phyloP scores from a whole-genome alignment of 331 rosid genomes.

The Acacia concinna region DNA sequence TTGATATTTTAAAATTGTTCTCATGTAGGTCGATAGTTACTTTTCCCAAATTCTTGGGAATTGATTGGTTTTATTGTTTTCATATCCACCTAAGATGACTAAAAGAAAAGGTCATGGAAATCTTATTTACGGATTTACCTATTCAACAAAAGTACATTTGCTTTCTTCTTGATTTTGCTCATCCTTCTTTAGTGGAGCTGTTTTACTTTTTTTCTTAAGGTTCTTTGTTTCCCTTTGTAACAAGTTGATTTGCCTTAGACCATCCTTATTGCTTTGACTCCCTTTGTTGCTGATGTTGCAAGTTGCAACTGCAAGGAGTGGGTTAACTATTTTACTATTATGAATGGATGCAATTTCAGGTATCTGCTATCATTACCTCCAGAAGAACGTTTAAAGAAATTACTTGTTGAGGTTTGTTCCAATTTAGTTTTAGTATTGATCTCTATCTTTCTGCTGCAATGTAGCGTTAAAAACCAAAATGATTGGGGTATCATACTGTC shows the following conservation, averaged over 20 bases:
- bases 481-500: conserved; percentile 10
- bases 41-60: not conserved
- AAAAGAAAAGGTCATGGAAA: not conserved
- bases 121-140: not conserved
- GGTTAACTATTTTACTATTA: conserved; percentile 7
- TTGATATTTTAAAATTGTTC: not conserved
- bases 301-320: not conserved
- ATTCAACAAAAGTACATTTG: not conserved
- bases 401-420: conserved; percentile 75
- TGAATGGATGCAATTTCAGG: conserved; percentile 51
- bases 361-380: conserved; percentile 61
- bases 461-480: conserved; percentile 3
- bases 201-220: not conserved
- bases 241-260: conserved; percentile 10
- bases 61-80: not conserved
- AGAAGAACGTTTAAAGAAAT: conserved; percentile 75
- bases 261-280: not conserved
- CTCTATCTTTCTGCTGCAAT: conserved; percentile 20
- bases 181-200: not conserved
- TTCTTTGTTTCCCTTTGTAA: not conserved
- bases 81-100: not conserved
- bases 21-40: not conserved
- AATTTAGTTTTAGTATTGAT: conserved; percentile 28
- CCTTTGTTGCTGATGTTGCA: conserved; percentile 4
- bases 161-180: not conserved